phyloP scores from a whole-genome alignment of 2,329 filamentous ascomycete genomes.

The Penicillium sp. region DNA sequence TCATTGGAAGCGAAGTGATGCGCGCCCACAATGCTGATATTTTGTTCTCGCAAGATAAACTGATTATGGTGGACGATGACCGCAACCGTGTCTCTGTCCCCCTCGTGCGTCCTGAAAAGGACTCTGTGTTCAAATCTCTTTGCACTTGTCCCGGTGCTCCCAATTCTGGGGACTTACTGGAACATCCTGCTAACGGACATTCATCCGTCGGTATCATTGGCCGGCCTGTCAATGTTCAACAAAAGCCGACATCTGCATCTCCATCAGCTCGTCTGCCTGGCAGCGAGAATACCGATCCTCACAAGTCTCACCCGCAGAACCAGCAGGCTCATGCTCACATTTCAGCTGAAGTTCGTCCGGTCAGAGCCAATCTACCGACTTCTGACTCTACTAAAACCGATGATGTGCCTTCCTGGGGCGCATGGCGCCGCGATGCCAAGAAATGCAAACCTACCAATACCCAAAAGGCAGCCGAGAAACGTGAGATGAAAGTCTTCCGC shows the following conservation, averaged over 20 bases:
- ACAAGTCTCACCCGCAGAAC: constrained; percentile 16
- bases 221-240: constrained; percentile 23
- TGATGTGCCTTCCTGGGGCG: constrained; percentile 55
- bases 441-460: constrained; percentile 18
- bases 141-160: constrained; percentile 52
- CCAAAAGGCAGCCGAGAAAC: constrained; percentile 46
- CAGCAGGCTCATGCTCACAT: constrained; percentile 6
- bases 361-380: constrained; percentile 11
- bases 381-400: constrained; percentile 28
- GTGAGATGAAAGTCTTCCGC: constrained; percentile 84
- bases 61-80: constrained; percentile 84
- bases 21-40: constrained; percentile 85
- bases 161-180: not conserved
- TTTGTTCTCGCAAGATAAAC: constrained; percentile 84
- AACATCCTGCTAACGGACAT: constrained; percentile 22
- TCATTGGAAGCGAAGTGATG: constrained; percentile 85
- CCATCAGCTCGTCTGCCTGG: constrained; percentile 23
- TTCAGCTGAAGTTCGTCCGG: constrained; percentile 4
- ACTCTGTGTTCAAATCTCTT: constrained; percentile 73
- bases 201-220: constrained; percentile 34
- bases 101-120: constrained; percentile 87
- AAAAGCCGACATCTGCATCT: constrained; percentile 28
- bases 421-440: constrained; percentile 60
- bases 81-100: constrained; percentile 84
- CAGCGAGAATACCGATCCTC: constrained; percentile 24